Conservation (phyloP, 306 rosid species). For the Dicorynia guianensis region DNA sequence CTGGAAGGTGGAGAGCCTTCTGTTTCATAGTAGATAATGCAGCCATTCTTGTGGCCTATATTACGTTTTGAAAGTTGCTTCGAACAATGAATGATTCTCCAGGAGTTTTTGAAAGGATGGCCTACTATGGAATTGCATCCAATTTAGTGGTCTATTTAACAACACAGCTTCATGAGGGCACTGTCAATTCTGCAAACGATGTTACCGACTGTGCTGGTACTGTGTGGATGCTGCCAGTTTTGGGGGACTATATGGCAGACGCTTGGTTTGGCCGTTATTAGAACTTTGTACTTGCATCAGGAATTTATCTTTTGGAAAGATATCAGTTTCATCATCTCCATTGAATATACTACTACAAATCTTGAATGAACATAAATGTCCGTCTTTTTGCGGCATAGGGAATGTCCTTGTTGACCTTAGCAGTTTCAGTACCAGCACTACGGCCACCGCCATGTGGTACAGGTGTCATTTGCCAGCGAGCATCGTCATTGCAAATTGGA, state of each 20-base stretch:
- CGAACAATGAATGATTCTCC: background rate
- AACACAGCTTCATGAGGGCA: conserved; percentile 71
- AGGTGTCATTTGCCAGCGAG: conserved; percentile 48
- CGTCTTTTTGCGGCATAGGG: conserved; percentile 47
- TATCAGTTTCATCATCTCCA: conserved; percentile 1
- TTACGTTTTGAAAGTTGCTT: background rate
- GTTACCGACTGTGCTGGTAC: conserved; percentile 80
- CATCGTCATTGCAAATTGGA: conserved; percentile 66
- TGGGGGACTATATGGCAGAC: conserved; percentile 75
- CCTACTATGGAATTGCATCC: conserved; percentile 72
- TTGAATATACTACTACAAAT: background rate
- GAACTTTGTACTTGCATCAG: conserved; percentile 68
- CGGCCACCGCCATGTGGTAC: conserved; percentile 68
- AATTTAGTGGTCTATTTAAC: conserved; percentile 73
- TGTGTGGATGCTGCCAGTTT: conserved; percentile 69
- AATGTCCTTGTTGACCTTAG: conserved; percentile 68
- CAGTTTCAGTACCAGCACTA: conserved; percentile 69
- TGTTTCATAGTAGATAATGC: conserved; percentile 50
- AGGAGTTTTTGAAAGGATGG: conserved; percentile 92
- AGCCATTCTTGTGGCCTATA: background rate
- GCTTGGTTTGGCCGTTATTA: conserved; percentile 70
- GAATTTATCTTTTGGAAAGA: conserved; percentile 66
- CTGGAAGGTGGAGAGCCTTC: conserved; percentile 53
- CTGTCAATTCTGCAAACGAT: conserved; percentile 68
- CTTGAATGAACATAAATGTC: too few species aligned